A percentile compares a stretch with the other conserved stretches of the same genome.
Conservation (phyloP, 257 asterid species). For the Rauvolfia tetraphylla region DNA sequence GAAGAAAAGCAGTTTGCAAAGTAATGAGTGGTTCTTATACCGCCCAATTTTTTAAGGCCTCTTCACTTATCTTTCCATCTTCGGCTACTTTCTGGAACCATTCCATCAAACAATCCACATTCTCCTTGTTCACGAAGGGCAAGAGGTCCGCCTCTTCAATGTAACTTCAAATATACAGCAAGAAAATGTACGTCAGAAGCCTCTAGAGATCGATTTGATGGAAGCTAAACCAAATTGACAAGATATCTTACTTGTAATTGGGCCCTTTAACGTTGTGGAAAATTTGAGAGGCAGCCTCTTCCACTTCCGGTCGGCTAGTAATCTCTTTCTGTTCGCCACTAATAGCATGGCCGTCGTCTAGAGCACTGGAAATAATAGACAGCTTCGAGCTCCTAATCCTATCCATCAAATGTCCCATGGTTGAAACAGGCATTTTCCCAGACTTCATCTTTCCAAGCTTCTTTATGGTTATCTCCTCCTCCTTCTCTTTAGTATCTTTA, state of each 20-base stretch:
- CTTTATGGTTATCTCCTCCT: neutral
- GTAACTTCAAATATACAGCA: constrained; percentile 5
- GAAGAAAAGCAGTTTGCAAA: neutral
- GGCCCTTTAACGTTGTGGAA: constrained; percentile 21
- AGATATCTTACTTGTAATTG: constrained; percentile 12
- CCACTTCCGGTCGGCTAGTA: constrained; percentile 15
- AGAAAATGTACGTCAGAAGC: neutral
- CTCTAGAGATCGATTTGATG: neutral
- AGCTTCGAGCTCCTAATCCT: constrained; percentile 9
- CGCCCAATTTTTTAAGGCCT: constrained; percentile 79
- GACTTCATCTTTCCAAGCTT: constrained; percentile 12
- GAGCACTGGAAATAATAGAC: constrained; percentile 11
- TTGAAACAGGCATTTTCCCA: constrained; percentile 22
- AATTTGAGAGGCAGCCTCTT: constrained; percentile 18
- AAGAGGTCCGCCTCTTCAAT: constrained; percentile 20
- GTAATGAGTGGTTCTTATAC: constrained; percentile 31
- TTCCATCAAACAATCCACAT: constrained; percentile 17
- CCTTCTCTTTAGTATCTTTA: neutral
- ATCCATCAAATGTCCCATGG: constrained; percentile 17
- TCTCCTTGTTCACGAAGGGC: constrained; percentile 15
- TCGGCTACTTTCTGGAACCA: constrained; percentile 17
- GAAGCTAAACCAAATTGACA: neutral
- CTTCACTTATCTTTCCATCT: constrained; percentile 15
- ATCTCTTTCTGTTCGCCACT: constrained; percentile 12
- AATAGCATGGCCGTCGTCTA: constrained; percentile 7